These are phyloP conservation scores for Colletotrichum sp. DNA, from an alignment of 2,329 filamentous ascomycete species.

Conservation along the genomic window DNA sequence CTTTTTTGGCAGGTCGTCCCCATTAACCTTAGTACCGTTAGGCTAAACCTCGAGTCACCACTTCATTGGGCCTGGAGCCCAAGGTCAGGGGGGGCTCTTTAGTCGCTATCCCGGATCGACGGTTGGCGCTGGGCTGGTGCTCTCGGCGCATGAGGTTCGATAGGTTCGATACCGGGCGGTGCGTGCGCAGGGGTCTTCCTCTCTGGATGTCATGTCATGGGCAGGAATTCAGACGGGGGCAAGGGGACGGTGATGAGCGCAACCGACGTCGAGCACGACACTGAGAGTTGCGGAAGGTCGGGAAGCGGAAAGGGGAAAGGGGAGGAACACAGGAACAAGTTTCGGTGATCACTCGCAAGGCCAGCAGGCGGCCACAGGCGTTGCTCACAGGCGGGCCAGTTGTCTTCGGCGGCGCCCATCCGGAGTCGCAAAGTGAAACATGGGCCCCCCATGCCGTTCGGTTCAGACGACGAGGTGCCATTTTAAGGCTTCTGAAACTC, in stretches of 20 bases:
- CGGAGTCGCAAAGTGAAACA: conserved; percentile 19
- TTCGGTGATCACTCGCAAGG: conserved; percentile 9
- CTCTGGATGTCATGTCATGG: not conserved
- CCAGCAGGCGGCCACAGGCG: not conserved
- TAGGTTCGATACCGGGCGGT: not conserved
- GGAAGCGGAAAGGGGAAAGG: not conserved
- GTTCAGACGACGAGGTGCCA: conserved; percentile 3
- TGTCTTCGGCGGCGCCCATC: conserved; percentile 1
- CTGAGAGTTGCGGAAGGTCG: not conserved
- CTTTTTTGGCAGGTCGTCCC: not conserved
- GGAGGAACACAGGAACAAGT: conserved; percentile 5
- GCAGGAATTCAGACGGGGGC: not conserved
- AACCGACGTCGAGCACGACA: not conserved
- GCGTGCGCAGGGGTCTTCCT: not conserved
- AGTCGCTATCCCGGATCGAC: not conserved
- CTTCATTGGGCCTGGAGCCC: not conserved
- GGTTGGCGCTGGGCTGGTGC: conserved; percentile 1
- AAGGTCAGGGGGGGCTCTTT: not conserved
- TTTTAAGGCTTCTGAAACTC: conserved; percentile 17
- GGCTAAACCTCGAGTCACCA: not conserved
- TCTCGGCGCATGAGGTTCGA: conserved; percentile 14
- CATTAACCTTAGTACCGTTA: not conserved
- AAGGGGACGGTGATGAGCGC: not conserved
- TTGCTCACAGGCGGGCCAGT: conserved; percentile 1
- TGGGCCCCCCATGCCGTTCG: not conserved